Evolutionary conservation across 495 filamentous ascomycete genomes (phyloP), one percentile per base, ranked within the genome.

Genomic region (Astrothelium macrocarpum): DNA sequence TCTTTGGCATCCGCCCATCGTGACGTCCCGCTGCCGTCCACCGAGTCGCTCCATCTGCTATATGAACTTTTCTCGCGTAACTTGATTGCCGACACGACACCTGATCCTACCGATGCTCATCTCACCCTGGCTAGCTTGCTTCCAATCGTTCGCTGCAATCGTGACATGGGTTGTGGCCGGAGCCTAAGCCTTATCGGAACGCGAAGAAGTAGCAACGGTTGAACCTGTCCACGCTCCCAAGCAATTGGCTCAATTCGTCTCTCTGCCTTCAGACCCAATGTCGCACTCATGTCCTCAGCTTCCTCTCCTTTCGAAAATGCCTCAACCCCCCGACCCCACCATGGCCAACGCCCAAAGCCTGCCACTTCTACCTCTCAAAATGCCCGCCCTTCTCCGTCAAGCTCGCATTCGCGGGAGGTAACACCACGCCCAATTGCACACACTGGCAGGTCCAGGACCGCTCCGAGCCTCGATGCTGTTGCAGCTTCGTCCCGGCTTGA

Each of bases 211-310:
- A n/a, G 49, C 49, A 56, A 56, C 49, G 23, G 49, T 56, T 29
- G 49, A 56, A 56, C 5, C 49, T 56, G 49, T 56, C 49, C 49
- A 56, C 49, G 49, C 25, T 28, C 49, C 23, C 20, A 26, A 56
- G 49, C 49, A 56, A 56, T 56, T 56, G 49, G 49, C 25, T 25
- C 49, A 56, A 20, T 56, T 29, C 25, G 4, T 56, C 49, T 29
- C 49, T 26, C 25, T 56, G 2, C 49, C 5, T 29, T 29, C 49
- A 29, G 49, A 56, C 49, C 70, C 70, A 71, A 71, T 71, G 70
- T 71, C 65, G 67, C 64, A 62, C 68, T 68, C 70, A 71, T 71
- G 70, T 71, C 70, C 62, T 36, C 60, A 25, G 62, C 64, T 63
- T 67, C 65, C 61, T 28, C 63, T 62, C 65, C 59, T 62, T 65